phyloP scores from a whole-genome alignment of 345 rosid species.

The Theobroma cacao region DNA sequence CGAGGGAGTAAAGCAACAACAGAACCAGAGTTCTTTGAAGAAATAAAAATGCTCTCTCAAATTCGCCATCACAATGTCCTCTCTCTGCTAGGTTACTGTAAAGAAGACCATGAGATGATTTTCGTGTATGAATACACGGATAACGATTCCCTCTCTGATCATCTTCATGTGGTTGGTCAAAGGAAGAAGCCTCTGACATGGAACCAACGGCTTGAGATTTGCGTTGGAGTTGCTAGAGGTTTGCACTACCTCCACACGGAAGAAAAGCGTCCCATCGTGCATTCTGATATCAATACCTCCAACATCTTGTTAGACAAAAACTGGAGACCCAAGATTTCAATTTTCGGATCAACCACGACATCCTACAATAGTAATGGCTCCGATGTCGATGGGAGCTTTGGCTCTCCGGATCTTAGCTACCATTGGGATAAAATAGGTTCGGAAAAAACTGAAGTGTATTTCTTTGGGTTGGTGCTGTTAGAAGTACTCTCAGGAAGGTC shows the following conservation, averaged over 20 bases:
- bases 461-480: slow-evolving; percentile 34
- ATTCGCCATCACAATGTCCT: not conserved
- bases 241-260: not conserved
- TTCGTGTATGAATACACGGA: not conserved
- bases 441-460: slow-evolving; percentile 36
- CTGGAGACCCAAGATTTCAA: not conserved
- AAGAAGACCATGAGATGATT: not conserved
- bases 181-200: slow-evolving; percentile 6
- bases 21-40: not conserved
- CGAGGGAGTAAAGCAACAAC: not conserved
- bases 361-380: slow-evolving; percentile 31
- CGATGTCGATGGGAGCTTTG: slow-evolving; percentile 32
- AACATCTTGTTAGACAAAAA: not conserved
- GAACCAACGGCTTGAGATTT: slow-evolving; percentile 1
- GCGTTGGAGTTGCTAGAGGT: not conserved
- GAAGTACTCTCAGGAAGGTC: slow-evolving; percentile 36
- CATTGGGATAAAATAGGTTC: slow-evolving; percentile 21
- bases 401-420: slow-evolving; percentile 31
- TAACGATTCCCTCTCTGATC: not conserved
- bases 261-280: not conserved
- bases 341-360: slow-evolving; percentile 20
- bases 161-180: not conserved
- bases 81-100: not conserved
- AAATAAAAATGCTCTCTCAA: slow-evolving; percentile 3
- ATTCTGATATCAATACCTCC: not conserved